Evolutionary conservation across 2,329 filamentous ascomycete species (phyloP).

Genomic region (Fusarium sororula): DNA sequence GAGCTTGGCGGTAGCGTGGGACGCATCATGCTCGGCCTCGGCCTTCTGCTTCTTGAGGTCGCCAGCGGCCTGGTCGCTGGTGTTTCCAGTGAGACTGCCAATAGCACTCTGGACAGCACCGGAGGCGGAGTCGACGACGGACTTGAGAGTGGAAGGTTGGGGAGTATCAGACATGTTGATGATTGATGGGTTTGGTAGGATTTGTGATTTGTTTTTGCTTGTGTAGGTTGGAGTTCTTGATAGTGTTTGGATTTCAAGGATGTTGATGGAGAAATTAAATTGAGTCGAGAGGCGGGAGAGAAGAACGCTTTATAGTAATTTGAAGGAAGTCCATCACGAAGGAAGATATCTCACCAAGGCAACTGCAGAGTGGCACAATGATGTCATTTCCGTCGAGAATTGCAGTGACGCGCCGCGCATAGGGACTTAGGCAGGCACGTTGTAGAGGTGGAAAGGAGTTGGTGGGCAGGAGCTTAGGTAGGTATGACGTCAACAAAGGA

Average conservation of each 20-base stretch:
- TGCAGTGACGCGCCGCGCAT: conserved; percentile 20
- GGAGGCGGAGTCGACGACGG: conserved; percentile 76
- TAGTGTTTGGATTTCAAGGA: conserved; percentile 11
- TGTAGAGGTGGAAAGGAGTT: not conserved
- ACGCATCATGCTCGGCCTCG: conserved; percentile 74
- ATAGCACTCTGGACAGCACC: conserved; percentile 77
- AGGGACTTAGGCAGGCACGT: not conserved
- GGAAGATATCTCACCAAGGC: conserved; percentile 18
- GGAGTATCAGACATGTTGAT: conserved; percentile 44
- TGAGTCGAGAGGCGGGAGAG: conserved; percentile 34
- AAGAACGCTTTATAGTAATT: conserved; percentile 31
- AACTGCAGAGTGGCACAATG: conserved; percentile 12
- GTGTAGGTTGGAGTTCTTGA: conserved; percentile 4
- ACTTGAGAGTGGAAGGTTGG: conserved; percentile 78
- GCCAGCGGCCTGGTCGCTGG: conserved; percentile 71
- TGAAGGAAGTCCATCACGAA: conserved; percentile 24
- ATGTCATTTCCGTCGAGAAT: conserved; percentile 34
- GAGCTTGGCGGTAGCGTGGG: conserved; percentile 78
- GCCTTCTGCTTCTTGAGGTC: conserved; percentile 72
- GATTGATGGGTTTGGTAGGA: not conserved
- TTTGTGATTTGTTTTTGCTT: not conserved
- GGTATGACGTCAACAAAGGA: conserved; percentile 30
- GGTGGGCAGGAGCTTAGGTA: not conserved
- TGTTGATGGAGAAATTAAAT: not conserved
- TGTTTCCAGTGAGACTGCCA: conserved; percentile 77